Base-by-base conservation (phyloP, 176 grass and related monocot species). In the Themeda triandra region DNA sequence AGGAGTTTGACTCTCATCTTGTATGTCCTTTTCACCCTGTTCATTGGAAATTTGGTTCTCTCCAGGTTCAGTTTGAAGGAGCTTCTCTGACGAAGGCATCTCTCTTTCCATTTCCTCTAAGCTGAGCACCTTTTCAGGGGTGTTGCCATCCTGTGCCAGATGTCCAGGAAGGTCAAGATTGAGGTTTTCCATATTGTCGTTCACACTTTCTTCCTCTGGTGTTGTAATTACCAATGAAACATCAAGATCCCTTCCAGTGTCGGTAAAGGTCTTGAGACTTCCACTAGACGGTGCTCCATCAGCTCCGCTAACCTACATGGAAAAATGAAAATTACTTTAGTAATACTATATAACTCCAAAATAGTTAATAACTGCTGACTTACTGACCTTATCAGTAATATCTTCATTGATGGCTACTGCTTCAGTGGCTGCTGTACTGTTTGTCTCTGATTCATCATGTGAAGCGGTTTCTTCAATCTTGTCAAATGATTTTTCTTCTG, bases 201-300 rank as follows among this genome's bases (percentile, higher is more conserved):
- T 76, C 70, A 60, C 78, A 51, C 23, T 80, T 89, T 95, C 80
- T 77, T 53, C 80, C 44, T 83, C 76, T 83, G 41, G 51, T 89
- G 19, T 48, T 87, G n/a, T 78, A 83, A 89, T 44, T 81, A 84
- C 73, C 77, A 73, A 88, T 86, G 88, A 81, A 72, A 58, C 59
- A 65, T 88, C 83, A 88, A 83, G 41, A 86, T 79, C 78, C 79
- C 73, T 89, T 81, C 69, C 77, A 30, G 33, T 77, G 40, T 66
- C 69, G 21, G 89, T 69, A 89, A 73, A 83, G 58, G 28, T 74
- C 63, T 75, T 60, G 41, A 86, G 10, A 71, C 65, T 91, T 84
- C 51, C 69, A 32, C 86, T 78, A 87, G 91, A 86, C 59, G 48
- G 13, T 75, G 49, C 77, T 49, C 2, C 71, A 78, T 82, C 87